Base-by-base conservation (phyloP, 768 basidiomycete species). In the Collybiopsis confluens region DNA sequence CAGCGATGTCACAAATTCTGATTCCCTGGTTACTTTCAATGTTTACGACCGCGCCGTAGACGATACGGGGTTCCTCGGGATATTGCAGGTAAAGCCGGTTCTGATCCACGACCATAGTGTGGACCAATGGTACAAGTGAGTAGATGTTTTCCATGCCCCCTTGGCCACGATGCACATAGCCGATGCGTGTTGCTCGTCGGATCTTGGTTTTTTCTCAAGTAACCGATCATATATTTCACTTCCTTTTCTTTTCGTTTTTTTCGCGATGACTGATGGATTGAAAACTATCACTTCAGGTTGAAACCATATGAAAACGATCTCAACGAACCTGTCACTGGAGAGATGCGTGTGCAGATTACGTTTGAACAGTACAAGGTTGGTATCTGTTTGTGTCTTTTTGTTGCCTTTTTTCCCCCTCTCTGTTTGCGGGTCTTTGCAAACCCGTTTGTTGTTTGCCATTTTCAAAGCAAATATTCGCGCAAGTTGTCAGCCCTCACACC, bases 51-150 rank as follows among this genome's bases (percentile, higher is more conserved):
- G 89, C 47, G 72, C 80, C n/a, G 78, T 81, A 37, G 80, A 80
- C 55, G 91, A 90, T 58, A 92, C 92, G 63, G 84, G 83, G 54
- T 98, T 98, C 75, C 75, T 98, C 45, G 97, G 97, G 16, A 84
- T 86, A 6, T 76, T 94, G 40, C 92, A 98, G 65, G 87, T 98
- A 64, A 93, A 91, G 68, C 96, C 95, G 4, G 75, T 88, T 11
- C 79, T 97, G 44, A 73, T 88, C n/a, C 92, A 98, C 68, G 93
- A 95, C 62, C 91, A 92, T 66, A 90, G 91, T 11, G 86, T 98
- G 52, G 96, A 99, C 73, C 88, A 93, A 65, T 99, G 96, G 96
- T 92, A 88, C 82, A 88, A 90, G 90, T 94, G 65, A 66, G 92
- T 82, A 33, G 24, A 40, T 33, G 51, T 8, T 35, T 18, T 6